Evolutionary conservation across 2,329 filamentous ascomycete genomes (phyloP), one percentile per base, ranked within the genome.

Genomic region (Alternaria incomplexa): DNA sequence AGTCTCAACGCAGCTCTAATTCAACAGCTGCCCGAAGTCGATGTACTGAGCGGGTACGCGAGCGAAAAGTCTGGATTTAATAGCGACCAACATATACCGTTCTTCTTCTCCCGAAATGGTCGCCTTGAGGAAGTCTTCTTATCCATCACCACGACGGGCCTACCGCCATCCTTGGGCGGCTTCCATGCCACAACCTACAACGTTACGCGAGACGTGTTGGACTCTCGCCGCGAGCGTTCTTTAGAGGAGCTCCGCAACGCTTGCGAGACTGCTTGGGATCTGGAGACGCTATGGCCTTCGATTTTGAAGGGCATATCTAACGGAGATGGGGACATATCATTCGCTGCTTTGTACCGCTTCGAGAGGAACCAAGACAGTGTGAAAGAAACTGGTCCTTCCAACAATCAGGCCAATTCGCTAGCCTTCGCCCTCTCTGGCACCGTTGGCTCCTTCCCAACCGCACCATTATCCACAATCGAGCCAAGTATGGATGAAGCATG

Each of bases 171-270:
- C 32, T 2, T 36, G 32, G 32, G 32, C 32, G 32, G 32, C 1
- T 36, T 3, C 15, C 32, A 36, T n/a, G 8, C 32, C 32, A 36
- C 32, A 36, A n/a, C 32, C 15, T 5, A n/a, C 32, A 36, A 36
- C 36, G 36, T 40, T 2, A 17, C 36, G 0, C 15, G 36, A 17
- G 36, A 40, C 1, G 13, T 17, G 26, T 1, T 59, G 17, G 48
- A 55, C 3, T 11, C 6, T 43, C 57, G 57, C 10, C 57, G 57
- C 15, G 57, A 59, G 17, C 43, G 10, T 20, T 54, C 57, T 25
- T 12, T 59, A 6, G 28, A 59, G 7, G 20, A 59, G 3, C 47
- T 59, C 3, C 50, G 57, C 6, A n/a, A 10, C 6, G 22, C 57
- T 3, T 54, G 47, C 28, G 53, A 54, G n/a, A 43, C 46, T 59